Base-by-base conservation (phyloP, 2,329 filamentous ascomycete genomes). In the Pezizomycotina sp. region DNA sequence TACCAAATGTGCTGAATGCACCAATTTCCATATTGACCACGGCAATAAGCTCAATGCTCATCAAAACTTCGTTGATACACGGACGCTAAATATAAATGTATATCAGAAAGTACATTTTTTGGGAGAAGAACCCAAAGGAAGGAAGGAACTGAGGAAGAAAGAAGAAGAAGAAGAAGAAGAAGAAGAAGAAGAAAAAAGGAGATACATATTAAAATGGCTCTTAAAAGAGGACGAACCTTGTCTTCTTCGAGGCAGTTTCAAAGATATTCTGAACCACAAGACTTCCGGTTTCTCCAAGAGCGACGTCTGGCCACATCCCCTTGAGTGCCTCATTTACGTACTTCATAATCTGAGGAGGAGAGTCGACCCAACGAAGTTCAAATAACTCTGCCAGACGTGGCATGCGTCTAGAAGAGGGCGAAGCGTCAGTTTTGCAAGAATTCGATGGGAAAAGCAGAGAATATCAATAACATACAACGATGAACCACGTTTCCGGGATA, bases 221-320 rank as follows among this genome's bases (percentile, higher is more conserved):
- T 25, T 35, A 36, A n/a, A n/a, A 43, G 7, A 20, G 9, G 21
- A 53, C 63, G 47, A 63, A 86, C 83, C 74, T 98, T 98, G 62
- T 98, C 89, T 53, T 95, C 86, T 54, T 98, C 91, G 19, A 95
- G 69, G 53, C 89, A 98, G 53, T 98, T 98, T 98, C 89, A 57
- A 98, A 98, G 54, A 98, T 98, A 57, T 98, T 98, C 60, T 98
- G 89, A 31, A 98, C 91, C 28, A 98, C 89, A 50, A 98, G 66
- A 57, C 89, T 98, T 43, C 89, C 89, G 7, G 91, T 98, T 63
- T 98, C 89, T 22, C 89, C 89, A 34, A 95, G 64, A 14, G 91
- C 91, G 46, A 98, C 89, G 54, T 98, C 86, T 54, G 95, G 84
- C 89, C 89, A 98, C 83, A 95, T 95, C 42, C 86, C 86, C 41